Base-by-base conservation (phyloP, 305 asterid genomes). In the Rubia peregrina region DNA sequence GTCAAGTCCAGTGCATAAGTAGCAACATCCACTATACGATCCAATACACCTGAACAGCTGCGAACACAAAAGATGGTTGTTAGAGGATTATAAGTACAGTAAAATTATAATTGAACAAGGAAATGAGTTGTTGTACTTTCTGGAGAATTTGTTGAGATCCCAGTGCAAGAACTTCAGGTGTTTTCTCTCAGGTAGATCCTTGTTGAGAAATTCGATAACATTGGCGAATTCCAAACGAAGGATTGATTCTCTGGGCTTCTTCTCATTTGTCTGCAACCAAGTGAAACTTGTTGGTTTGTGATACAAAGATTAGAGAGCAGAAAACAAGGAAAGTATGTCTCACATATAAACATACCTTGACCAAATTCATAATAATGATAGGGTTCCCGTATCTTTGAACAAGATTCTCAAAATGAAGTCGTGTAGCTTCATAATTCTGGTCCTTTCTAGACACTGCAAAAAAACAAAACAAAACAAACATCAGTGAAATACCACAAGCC, bases 351-450 rank as follows among this genome's bases (percentile, higher is more conserved):
- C n/a, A 70, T 57, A 91, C 99, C 99, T 95, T 95, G 63, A 95
- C 86, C 86, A 95, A 78, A 83, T 95, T 88, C 74, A 95, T 82
- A 77, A 95, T 88, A 71, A 95, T 87, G 62, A 92, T 80, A 71
- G 98, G 99, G 83, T 88, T 88, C 74, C 97, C 97, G 76, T 95
- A 92, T 92, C 98, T 86, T 83, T 87, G 80, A 51, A 83, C 94
- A 40, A 95, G 91, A 81, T 95, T 86, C 76, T 88, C 95, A 67
- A 95, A 90, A 83, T 95, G 99, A 80, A 88, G 95, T 82, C 80
- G 90, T 67, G 99, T 95, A 51, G 97, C 97, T 80, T 83, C 88
- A 80, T 86, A 95, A 17, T 73, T 82, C 6, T 69, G 79, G 79
- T 95, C 97, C 88, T 90, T 90, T 78, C 78, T 85, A 36, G 90